Percentiles rank a stretch among this genome's conserved stretches.
phyloP scores from a whole-genome alignment of 345 rosid species.

The Eutrema japonicum region DNA sequence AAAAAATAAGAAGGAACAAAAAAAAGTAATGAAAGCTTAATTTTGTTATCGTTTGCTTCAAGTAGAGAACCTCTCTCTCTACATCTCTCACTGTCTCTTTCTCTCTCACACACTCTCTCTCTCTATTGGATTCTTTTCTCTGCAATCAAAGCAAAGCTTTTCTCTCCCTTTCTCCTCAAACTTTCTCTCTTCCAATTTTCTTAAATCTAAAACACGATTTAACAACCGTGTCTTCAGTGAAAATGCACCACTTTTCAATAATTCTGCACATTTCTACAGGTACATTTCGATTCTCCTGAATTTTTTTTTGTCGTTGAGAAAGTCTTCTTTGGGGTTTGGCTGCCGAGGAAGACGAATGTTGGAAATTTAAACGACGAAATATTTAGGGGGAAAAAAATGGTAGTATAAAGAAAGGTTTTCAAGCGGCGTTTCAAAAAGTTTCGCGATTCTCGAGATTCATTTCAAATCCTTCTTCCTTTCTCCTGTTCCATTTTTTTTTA shows the following conservation, averaged over 20 bases:
- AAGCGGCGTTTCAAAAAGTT: conserved; percentile 29
- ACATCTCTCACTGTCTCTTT: conserved; percentile 11
- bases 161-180: conserved; percentile 26
- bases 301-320: not conserved
- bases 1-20: too few relatives aligned
- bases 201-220: not conserved
- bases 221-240: not conserved
- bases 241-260: conserved; percentile 3
- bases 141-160: conserved; percentile 44
- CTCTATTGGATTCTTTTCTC: conserved; percentile 43
- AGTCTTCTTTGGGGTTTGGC: conserved; percentile 20
- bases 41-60: conserved; percentile 30
- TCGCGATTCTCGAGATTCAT: conserved; percentile 19
- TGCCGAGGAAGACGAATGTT: conserved; percentile 15
- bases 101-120: conserved; percentile 11
- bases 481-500: too few relatives aligned
- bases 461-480: not conserved
- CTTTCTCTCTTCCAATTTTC: conserved; percentile 15
- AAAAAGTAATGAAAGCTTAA: not conserved
- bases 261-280: conserved; percentile 12
- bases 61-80: conserved; percentile 37
- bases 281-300: conserved; percentile 4
- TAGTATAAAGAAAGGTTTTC: not conserved
- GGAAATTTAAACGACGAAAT: conserved; percentile 18
- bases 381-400: not conserved